Evolutionary conservation across 1,284 basidiomycete species (phyloP).

Genomic region (Ganoderma multipileum): DNA sequence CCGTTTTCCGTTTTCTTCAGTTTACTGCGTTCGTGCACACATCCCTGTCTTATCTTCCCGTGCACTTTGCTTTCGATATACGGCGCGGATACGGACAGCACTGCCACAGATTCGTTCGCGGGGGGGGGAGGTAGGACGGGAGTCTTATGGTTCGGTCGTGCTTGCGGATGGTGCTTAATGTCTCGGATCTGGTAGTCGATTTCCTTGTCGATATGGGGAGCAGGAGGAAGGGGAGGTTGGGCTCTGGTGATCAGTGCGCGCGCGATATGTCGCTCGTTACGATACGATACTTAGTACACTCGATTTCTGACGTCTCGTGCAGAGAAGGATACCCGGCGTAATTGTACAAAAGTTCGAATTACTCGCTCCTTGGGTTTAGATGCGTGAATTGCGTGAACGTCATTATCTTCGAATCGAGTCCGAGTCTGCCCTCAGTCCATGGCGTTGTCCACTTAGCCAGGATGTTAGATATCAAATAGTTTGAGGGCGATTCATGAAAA

Average conservation of each 20-base stretch:
- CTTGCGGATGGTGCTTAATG: neutral
- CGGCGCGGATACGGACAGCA: neutral
- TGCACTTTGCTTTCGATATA: neutral
- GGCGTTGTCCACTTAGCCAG: no score
- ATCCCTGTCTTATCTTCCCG: no score
- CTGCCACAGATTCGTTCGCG: neutral
- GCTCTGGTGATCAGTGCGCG: neutral
- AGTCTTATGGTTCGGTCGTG: neutral
- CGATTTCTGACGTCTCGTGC: neutral
- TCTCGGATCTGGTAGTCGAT: neutral
- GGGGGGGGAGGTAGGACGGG: neutral
- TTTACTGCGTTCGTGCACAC: neutral
- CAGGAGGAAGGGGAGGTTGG: neutral
- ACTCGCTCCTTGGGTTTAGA: neutral
- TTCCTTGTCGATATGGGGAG: neutral
- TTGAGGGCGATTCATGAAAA: no score
- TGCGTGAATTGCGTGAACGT: neutral
- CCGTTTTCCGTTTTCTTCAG: neutral
- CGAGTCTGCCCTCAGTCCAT: no score
- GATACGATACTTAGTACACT: neutral
- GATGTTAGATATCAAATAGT: no score
- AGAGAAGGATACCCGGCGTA: constrained; percentile 2
- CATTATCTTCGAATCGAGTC: no score
- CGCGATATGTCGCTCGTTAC: neutral
- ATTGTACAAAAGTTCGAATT: constrained; percentile 2